These are phyloP conservation scores for Globisporangium lucens DNA, from an alignment of 352 stramenopile genomes.

Conservation along the genomic window DNA sequence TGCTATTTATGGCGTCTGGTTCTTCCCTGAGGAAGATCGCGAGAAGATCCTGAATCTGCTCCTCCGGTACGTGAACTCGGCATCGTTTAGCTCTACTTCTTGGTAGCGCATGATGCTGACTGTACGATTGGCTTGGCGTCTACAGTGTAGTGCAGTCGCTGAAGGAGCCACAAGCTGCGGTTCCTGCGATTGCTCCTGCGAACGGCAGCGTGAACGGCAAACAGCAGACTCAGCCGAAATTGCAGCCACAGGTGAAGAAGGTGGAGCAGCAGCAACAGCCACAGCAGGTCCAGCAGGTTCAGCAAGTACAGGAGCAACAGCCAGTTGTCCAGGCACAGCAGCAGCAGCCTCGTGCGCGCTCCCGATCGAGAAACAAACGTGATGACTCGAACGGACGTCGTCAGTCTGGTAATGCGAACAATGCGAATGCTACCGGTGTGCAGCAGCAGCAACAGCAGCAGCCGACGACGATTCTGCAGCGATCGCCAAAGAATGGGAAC, in stretches of 20 bases:
- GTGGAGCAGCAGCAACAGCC: conserved; percentile 12
- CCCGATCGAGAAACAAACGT: conserved; percentile 51
- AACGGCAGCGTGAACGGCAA: conserved; percentile 20
- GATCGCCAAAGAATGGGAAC: conserved; percentile 32
- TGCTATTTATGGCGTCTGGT: conserved; percentile 86
- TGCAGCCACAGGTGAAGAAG: conserved; percentile 28
- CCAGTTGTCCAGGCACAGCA: conserved; percentile 20
- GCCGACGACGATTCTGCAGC: conserved; percentile 68
- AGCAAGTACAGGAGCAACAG: conserved; percentile 39
- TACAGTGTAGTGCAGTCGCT: conserved; percentile 59
- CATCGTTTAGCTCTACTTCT: background rate
- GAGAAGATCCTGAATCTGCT: conserved; percentile 76
- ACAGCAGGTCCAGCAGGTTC: conserved; percentile 21
- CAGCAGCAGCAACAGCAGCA: conserved; percentile 12
- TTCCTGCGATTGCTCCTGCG: conserved; percentile 15
- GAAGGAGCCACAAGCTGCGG: conserved; percentile 36
- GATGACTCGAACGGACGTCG: conserved; percentile 45
- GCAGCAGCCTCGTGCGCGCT: conserved; percentile 35
- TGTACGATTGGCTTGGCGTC: conserved; percentile 2
- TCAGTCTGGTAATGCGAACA: conserved; percentile 9
- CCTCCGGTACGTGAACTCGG: conserved; percentile 37
- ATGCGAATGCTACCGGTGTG: background rate
- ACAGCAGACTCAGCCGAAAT: conserved; percentile 18
- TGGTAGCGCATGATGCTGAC: background rate
- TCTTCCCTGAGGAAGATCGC: conserved; percentile 84